These are phyloP conservation scores for peach (Prunus persica) DNA, from an alignment of 306 rosid species.

Conservation along the genomic window Prunus_persica_NCBIv2 NC_034016.1:2588501-2589000, in stretches of 20 bases:
- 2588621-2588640: no score
- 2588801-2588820: not conserved
- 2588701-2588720: no score
- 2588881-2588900: no score
- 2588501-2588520: slow-evolving; percentile 50
- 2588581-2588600: no score
- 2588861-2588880: not conserved
- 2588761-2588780: not conserved
- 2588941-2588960: not conserved
- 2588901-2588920: not conserved
- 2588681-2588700: no score
- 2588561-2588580: no score
- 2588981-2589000: not conserved
- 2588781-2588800: not conserved
- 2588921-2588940: not conserved
- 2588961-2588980: not conserved
- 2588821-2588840: not conserved
- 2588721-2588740: no score
- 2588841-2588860: not conserved
- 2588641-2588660: no score
- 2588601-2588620: no score
- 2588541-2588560: slow-evolving; percentile 24
- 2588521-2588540: slow-evolving; percentile 58
- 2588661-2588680: no score
- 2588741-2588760: not conserved